Evolutionary conservation across 1,139 yeast genomes (phyloP), one percentile per base, ranked within the genome.

Genomic region (Pneumocystis murina): DNA sequence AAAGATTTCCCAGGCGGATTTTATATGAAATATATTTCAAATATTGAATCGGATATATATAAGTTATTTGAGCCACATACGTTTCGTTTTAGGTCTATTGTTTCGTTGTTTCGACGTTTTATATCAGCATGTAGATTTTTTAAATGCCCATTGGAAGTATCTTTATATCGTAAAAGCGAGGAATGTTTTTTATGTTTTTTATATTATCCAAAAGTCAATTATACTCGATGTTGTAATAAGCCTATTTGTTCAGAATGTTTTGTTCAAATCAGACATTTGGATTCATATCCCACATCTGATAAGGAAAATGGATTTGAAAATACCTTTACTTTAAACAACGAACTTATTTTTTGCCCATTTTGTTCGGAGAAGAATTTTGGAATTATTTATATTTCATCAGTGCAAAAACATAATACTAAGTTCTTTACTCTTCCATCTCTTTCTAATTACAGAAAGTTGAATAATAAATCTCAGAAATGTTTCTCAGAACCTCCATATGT

Each of bases 171-270:
- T 62, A 76, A 82, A 64, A 82, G 88, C 1, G 75, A 80, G 39
- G 98, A 92, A 71, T 92, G 98, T 73, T 97, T 98, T 12, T 92
- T 92, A 68, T 92, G 98, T 72, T 92, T 92, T 73, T 79, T 92
- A 30, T 88, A 81, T 72, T 88, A 86, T 72, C 98, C 80, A 61
- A 83, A 84, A 70, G 76, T 91, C 68, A 92, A 92, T 75, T 74
- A 81, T 62, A 86, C 96, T n/a, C 79, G 95, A 61, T 92, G 98
- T 74, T 92, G 98, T 73, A 81, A 83, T 62, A 97, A 92, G 73
- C 92, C 95, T 1, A 90, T 92, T 30, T 92, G 98, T 75, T 82
- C 96, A 0, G 98, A 92, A 75, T 92, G 98, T 73, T 92, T 92
- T 80, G 97, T 91, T 8, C 97, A 91, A 73, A 90, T 92, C 72